Evolutionary conservation across 352 stramenopile genomes (phyloP), one percentile per base, ranked within the genome.

Genomic region (Vaucheria bursata): DNA sequence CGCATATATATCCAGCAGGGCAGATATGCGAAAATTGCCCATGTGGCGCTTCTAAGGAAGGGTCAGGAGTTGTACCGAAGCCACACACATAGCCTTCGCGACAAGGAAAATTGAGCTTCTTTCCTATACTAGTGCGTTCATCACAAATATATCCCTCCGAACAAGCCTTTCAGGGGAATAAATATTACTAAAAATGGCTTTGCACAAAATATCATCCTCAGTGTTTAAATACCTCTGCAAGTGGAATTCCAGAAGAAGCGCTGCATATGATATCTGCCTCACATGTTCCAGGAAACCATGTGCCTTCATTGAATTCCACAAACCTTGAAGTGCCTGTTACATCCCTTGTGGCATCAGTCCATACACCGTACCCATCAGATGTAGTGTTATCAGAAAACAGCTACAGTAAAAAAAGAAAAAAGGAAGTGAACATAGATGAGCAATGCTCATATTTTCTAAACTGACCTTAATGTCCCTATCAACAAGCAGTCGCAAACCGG

Each of bases 261-360:
- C 91, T 86, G 80, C 95, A 98, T 39, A 98, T 96, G 0, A 95
- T 81, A 84, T 98, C 95, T 5, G 92, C 94, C 71, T 98, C 95
- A 75, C 95, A 98, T 12, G 93, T 97, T 0, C 95, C 95, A 8
- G 90, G 90, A 75, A 97, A 97, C 89, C 93, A 97, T 79, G 93
- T 87, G 32, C 92, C 90, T 32, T 89, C 75, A n/a, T n/a, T n/a
- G n/a, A n/a, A n/a, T n/a, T n/a, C n/a, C n/a, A n/a, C n/a, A n/a
- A n/a, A n/a, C n/a, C n/a, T n/a, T n/a, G n/a, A n/a, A n/a, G n/a
- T n/a, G n/a, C n/a, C n/a, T n/a, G n/a, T n/a, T n/a, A n/a, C n/a
- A n/a, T n/a, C n/a, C n/a, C n/a, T n/a, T n/a, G n/a, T n/a, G n/a
- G n/a, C n/a, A n/a, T n/a, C n/a, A n/a, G n/a, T n/a, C n/a, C n/a